Conservation (phyloP, 1,284 basidiomycete species). For the Ustilago esculenta region DNA sequence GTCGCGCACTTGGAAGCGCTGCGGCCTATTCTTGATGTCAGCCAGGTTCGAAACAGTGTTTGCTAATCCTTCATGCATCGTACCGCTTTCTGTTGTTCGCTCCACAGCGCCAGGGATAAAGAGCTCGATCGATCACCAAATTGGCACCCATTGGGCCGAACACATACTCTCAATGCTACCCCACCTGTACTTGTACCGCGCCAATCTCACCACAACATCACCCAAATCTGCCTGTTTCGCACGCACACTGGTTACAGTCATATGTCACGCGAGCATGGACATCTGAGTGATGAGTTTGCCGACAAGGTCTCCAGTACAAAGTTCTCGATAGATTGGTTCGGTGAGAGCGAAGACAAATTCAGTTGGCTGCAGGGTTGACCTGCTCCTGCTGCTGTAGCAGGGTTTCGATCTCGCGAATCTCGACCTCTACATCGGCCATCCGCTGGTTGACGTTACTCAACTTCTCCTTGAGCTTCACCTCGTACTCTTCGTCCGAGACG, state of each 20-base stretch:
- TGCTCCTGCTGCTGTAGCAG: constrained; percentile 15
- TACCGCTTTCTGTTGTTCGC: neutral
- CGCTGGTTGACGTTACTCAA: constrained; percentile 34
- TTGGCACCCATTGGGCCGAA: neutral
- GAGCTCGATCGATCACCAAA: neutral
- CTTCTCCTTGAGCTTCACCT: constrained; percentile 32
- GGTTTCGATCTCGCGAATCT: constrained; percentile 40
- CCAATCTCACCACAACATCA: neutral
- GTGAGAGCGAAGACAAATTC: too few relatives aligned
- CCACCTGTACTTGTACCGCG: constrained; percentile 1
- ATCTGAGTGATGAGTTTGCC: too few relatives aligned
- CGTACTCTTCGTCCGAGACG: constrained; percentile 52
- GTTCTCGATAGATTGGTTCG: too few relatives aligned
- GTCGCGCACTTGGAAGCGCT: too few relatives aligned
- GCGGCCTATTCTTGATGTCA: too few relatives aligned
- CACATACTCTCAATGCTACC: too few relatives aligned
- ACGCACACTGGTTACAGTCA: too few relatives aligned
- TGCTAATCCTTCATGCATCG: neutral
- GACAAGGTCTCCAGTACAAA: too few relatives aligned
- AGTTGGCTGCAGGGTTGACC: too few relatives aligned
- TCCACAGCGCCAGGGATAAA: constrained; percentile 18
- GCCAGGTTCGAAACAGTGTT: too few relatives aligned
- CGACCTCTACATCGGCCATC: constrained; percentile 33
- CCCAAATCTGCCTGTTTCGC: neutral
- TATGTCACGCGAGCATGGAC: too few relatives aligned